Conservation (phyloP, 768 basidiomycete genomes). For the Psilocybe subaeruginosa region DNA sequence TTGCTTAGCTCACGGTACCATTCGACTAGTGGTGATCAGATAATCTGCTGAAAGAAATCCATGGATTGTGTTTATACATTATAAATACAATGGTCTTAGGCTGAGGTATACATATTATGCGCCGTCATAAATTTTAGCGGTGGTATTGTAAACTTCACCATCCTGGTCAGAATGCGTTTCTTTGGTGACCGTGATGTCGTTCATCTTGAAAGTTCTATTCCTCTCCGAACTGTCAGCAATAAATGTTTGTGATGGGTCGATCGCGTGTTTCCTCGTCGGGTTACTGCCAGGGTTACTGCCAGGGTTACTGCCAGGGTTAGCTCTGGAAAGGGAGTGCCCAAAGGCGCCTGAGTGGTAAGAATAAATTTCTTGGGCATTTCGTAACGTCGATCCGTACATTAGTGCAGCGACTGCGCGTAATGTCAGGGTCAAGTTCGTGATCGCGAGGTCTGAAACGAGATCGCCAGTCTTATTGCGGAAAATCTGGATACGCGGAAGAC, state of each 20-base stretch:
- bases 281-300: not conserved
- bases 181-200: not conserved
- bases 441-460: slow-evolving; percentile 9
- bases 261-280: not conserved
- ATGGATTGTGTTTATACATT: too few relatives aligned
- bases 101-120: not conserved
- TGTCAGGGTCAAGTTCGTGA: slow-evolving; percentile 15
- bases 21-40: too few relatives aligned
- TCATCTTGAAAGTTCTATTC: not conserved
- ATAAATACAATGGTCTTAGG: too few relatives aligned
- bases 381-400: slow-evolving; percentile 14
- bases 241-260: slow-evolving; percentile 1
- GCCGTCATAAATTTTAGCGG: not conserved
- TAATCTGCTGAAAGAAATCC: too few relatives aligned
- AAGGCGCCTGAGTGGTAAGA: slow-evolving; percentile 7
- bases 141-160: not conserved
- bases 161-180: slow-evolving; percentile 1
- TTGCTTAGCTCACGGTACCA: too few relatives aligned
- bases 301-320: not conserved
- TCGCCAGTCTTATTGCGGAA: slow-evolving; percentile 12
- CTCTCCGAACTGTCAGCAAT: not conserved
- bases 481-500: not conserved
- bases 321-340: slow-evolving; percentile 9
- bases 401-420: slow-evolving; percentile 14
- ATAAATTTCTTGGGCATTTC: slow-evolving; percentile 14